phyloP scores from a whole-genome alignment of 495 filamentous ascomycete genomes.

The Penicillium chermesinum region DNA sequence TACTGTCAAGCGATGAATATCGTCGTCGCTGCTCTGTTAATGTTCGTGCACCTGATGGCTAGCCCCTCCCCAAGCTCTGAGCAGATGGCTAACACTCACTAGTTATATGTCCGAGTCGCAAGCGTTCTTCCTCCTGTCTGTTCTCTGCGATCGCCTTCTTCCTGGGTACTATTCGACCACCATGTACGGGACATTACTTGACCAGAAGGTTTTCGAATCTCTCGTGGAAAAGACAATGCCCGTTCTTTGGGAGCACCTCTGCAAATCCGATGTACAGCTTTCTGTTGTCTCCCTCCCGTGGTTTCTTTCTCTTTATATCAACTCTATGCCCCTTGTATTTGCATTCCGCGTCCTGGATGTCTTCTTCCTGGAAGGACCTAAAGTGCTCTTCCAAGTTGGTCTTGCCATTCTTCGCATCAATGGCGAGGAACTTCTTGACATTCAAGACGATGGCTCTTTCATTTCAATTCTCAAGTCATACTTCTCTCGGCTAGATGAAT shows the following conservation, averaged over 20 bases:
- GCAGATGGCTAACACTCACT: constrained; percentile 17
- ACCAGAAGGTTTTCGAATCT: constrained; percentile 95
- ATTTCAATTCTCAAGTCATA: constrained; percentile 94
- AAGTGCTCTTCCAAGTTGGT: constrained; percentile 94
- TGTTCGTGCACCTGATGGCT: too few relatives aligned
- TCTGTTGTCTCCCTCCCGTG: constrained; percentile 96
- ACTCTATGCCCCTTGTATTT: constrained; percentile 97
- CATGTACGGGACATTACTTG: constrained; percentile 96
- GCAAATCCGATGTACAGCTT: constrained; percentile 93
- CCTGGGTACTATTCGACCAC: constrained; percentile 97
- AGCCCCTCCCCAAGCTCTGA: not conserved
- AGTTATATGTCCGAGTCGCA: constrained; percentile 96
- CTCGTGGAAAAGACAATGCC: constrained; percentile 98
- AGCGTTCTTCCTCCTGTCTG: constrained; percentile 90
- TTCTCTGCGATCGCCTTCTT: constrained; percentile 85
- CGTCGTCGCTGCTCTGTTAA: constrained; percentile 89
- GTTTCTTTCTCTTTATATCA: constrained; percentile 98
- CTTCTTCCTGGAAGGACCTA: constrained; percentile 96
- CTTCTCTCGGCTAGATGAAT: constrained; percentile 89
- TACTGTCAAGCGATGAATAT: constrained; percentile 99
- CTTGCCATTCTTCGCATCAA: constrained; percentile 96
- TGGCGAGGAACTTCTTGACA: constrained; percentile 94
- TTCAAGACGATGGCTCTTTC: constrained; percentile 91
- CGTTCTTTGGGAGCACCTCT: constrained; percentile 93
- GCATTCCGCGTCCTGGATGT: constrained; percentile 95